These are phyloP conservation scores for Tripterygium wilfordii DNA, from an alignment of 177 flowering plant species.

Conservation along the genomic window DNA sequence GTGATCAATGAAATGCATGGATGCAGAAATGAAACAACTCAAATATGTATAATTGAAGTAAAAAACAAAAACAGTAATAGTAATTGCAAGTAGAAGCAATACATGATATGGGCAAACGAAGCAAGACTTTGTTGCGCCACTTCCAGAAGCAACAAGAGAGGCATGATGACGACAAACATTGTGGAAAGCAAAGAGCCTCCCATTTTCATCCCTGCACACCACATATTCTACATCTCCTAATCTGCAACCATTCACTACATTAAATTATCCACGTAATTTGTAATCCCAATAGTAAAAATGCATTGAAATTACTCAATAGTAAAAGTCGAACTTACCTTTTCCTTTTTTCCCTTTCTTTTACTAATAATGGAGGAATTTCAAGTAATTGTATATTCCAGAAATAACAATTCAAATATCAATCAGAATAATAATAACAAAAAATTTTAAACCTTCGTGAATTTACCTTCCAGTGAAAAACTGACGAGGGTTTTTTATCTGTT, in stretches of 20 bases:
- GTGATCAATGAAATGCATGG: too few species aligned
- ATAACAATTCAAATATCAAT: too few species aligned
- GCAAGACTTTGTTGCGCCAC: slow-evolving; percentile 74
- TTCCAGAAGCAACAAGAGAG: slow-evolving; percentile 69
- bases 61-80: too few species aligned
- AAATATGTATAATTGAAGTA: too few species aligned
- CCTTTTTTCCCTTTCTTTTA: too few species aligned
- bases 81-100: not conserved
- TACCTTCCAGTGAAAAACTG: slow-evolving; percentile 89
- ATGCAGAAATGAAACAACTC: too few species aligned
- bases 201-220: slow-evolving; percentile 70
- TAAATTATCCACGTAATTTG: not conserved
- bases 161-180: slow-evolving; percentile 98
- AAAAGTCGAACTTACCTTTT: too few species aligned
- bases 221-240: slow-evolving; percentile 78
- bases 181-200: slow-evolving; percentile 74
- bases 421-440: too few species aligned
- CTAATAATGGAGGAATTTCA: too few species aligned
- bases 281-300: too few species aligned
- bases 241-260: slow-evolving; percentile 32
- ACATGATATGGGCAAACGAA: slow-evolving; percentile 97
- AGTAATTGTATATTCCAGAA: too few species aligned
- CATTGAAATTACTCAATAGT: too few species aligned
- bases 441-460: not conserved
- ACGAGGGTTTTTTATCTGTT: slow-evolving; percentile 53